Percentiles rank a stretch among this genome's conserved stretches.
These are phyloP conservation scores for Phytopythium montanum DNA, from an alignment of 352 stramenopile genomes.

Conservation along the genomic window DNA sequence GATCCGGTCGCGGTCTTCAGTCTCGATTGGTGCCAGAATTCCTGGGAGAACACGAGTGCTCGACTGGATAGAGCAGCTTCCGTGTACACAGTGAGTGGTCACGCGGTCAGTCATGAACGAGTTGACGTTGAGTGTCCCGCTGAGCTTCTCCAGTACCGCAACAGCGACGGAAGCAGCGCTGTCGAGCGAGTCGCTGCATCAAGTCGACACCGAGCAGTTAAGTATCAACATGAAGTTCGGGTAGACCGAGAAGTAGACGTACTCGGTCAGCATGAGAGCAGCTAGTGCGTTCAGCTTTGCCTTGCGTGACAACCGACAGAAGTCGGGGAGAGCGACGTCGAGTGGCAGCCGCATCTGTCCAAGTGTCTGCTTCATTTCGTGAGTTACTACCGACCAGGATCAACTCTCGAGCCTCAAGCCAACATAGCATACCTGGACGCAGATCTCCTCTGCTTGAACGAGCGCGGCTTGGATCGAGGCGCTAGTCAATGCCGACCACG, in stretches of 20 bases:
- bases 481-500: not conserved
- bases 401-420: not conserved
- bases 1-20: not conserved
- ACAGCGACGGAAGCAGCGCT: not conserved
- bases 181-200: not conserved
- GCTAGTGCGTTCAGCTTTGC: not conserved
- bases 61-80: constrained; percentile 1
- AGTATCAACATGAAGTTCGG: not conserved
- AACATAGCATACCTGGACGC: constrained; percentile 2
- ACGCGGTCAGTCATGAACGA: not conserved
- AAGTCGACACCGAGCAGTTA: not conserved
- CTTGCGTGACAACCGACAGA: not conserved
- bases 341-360: not conserved
- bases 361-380: not conserved
- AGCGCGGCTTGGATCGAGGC: not conserved
- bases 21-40: not conserved
- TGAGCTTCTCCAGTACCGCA: not conserved
- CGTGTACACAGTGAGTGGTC: constrained; percentile 1
- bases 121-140: not conserved
- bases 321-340: not conserved
- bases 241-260: not conserved
- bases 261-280: not conserved
- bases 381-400: not conserved
- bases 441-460: not conserved
- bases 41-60: not conserved